Evolutionary conservation across 108 stramenopile genomes (phyloP), one percentile per base, ranked within the genome.

Genomic region (Discostella stelligeroides): DNA sequence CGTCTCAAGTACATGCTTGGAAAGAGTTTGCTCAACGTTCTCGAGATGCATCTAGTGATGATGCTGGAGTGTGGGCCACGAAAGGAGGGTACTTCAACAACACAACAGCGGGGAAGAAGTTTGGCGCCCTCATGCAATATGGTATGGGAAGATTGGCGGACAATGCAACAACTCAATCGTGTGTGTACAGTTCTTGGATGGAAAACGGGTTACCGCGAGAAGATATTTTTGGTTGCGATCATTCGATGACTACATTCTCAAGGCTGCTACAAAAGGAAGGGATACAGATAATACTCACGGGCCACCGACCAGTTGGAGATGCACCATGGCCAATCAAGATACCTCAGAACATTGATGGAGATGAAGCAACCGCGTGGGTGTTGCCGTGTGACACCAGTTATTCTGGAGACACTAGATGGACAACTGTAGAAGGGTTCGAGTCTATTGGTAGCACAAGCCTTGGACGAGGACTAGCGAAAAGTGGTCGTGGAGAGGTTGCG

Each of bases 231-330:
- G 56, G 62, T 15, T 37, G 46, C n/a, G 40, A 85, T 54, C 21
- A 62, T n/a, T 23, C 17, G 62, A 64, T 60, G 46, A 17, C 23
- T 14, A 66, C 30, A 59, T n/a, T 48, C 53, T 40, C 57, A 17
- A 72, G 86, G 24, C 85, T 94, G 27, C 84, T 90, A 28, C 47
- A 66, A 25, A 60, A 62, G 17, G 65, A 85, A 10, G 58, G 60
- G 10, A 56, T 91, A 20, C 58, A 80, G 41, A 42, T 88, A 5
- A 84, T 94, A 53, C 70, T 89, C 8, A 61, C 82, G 15, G 92
- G 92, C 7, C 92, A 94, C 76, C 88, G 91, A 60, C 92, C 92
- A 20, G 84, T 89, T 40, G 92, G 92, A 18, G 92, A 94, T 66
- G 67, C 80, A 74, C 90, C 92, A 0, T 84, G 78, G 66, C 85